phyloP scores from a whole-genome alignment of 2,329 filamentous ascomycete species.

The Nectriaceae sp. region DNA sequence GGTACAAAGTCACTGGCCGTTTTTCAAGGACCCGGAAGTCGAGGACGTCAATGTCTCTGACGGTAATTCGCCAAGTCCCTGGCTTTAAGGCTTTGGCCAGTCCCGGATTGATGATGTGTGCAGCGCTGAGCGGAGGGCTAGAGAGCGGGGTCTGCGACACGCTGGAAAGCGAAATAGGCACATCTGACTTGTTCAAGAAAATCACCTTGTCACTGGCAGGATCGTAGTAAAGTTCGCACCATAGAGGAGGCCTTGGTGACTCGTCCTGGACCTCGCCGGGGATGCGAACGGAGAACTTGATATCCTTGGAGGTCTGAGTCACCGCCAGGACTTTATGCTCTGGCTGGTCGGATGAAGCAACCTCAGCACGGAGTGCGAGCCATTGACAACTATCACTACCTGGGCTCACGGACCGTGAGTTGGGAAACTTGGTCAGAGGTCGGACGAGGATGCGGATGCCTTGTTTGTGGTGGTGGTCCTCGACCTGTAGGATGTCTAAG shows the following conservation, averaged over 20 bases:
- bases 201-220: constrained; percentile 60
- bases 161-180: constrained; percentile 52
- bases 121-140: constrained; percentile 43
- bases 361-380: constrained; percentile 57
- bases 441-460: constrained; percentile 60
- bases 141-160: constrained; percentile 42
- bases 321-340: constrained; percentile 60
- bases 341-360: constrained; percentile 52
- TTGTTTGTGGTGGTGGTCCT: constrained; percentile 54
- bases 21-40: constrained; percentile 62
- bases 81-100: constrained; percentile 50
- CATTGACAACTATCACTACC: constrained; percentile 59
- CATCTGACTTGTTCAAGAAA: constrained; percentile 56
- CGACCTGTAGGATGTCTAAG: constrained; percentile 53
- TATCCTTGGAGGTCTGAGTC: constrained; percentile 60
- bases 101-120: constrained; percentile 46
- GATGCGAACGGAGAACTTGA: constrained; percentile 61
- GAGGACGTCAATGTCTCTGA: constrained; percentile 50
- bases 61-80: constrained; percentile 58
- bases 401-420: constrained; percentile 56
- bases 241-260: constrained; percentile 49
- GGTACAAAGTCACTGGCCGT: constrained; percentile 45
- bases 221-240: constrained; percentile 63
- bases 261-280: constrained; percentile 49
- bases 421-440: constrained; percentile 52